These are phyloP conservation scores for Boletus vinaceobasis DNA, from an alignment of 768 basidiomycete genomes.

Conservation along the genomic window DNA sequence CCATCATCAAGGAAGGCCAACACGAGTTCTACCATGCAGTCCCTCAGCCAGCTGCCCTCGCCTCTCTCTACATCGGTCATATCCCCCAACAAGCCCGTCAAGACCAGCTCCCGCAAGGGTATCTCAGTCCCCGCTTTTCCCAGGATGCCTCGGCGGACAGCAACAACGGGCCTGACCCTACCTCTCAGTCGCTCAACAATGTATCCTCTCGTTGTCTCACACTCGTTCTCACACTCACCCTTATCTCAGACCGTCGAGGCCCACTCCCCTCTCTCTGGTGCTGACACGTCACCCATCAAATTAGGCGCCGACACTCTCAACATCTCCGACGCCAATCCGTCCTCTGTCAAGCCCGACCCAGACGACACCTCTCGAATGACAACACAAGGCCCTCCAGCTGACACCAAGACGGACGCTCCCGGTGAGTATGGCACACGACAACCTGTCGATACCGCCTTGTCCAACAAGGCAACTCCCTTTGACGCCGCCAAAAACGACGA, in stretches of 20 bases:
- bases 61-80: constrained; percentile 61
- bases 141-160: constrained; percentile 14
- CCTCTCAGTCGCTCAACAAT: constrained; percentile 28
- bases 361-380: constrained; percentile 2
- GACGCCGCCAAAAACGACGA: constrained; percentile 32
- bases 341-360: constrained; percentile 11
- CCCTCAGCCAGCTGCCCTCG: constrained; percentile 64
- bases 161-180: constrained; percentile 4
- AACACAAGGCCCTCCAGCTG: constrained; percentile 1
- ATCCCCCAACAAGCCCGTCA: constrained; percentile 31
- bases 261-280: constrained; percentile 25
- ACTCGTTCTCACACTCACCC: constrained; percentile 3
- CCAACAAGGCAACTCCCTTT: constrained; percentile 19
- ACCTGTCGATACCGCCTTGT: constrained; percentile 19
- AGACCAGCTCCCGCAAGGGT: constrained; percentile 32
- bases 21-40: constrained; percentile 67
- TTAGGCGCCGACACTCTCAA: constrained; percentile 18
- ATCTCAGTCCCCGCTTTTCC: constrained; percentile 2
- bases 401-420: constrained; percentile 13
- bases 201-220: constrained; percentile 27
- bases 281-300: constrained; percentile 22
- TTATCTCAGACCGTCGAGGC: constrained; percentile 24
- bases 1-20: constrained; percentile 65
- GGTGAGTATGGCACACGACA: constrained; percentile 31
- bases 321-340: constrained; percentile 9